Evolutionary conservation across 768 basidiomycete species (phyloP).

Genomic region (Tricholoma saponaceum): DNA sequence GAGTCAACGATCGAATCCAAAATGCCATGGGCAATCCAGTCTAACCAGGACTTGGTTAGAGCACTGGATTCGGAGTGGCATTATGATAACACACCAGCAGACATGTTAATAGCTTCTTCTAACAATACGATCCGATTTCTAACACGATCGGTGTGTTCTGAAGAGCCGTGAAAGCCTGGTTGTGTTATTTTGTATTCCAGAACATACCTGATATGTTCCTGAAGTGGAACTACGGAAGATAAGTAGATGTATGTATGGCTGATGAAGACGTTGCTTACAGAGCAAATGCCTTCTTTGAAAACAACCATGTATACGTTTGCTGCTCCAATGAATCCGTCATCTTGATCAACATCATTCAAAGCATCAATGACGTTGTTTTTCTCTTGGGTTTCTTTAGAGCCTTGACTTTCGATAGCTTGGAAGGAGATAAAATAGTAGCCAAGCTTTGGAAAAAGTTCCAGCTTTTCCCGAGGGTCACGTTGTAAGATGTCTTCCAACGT

Average conservation of each 20-base stretch:
- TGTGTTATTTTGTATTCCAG: neutral
- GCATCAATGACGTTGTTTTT: constrained; percentile 17
- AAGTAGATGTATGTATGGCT: neutral
- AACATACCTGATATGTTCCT: constrained; percentile 68
- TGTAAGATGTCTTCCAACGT: constrained; percentile 92
- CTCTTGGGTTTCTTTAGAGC: constrained; percentile 34
- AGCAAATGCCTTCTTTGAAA: constrained; percentile 83
- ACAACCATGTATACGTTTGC: constrained; percentile 88
- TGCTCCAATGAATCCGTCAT: constrained; percentile 56
- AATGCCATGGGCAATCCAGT: constrained; percentile 92
- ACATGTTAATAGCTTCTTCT: constrained; percentile 60
- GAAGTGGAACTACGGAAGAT: constrained; percentile 71
- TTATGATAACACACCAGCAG: constrained; percentile 53
- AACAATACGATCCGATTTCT: constrained; percentile 63
- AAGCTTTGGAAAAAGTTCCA: constrained; percentile 80
- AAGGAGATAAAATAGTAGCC: constrained; percentile 94
- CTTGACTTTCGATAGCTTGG: constrained; percentile 67
- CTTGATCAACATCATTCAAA: constrained; percentile 19
- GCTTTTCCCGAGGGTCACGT: constrained; percentile 88
- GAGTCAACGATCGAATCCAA: constrained; percentile 93
- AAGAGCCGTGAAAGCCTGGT: neutral
- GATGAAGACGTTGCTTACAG: constrained; percentile 38
- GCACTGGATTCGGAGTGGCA: neutral
- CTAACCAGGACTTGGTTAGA: constrained; percentile 31
- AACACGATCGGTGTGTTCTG: constrained; percentile 77